Conservation (phyloP, 176 grass and related monocot species). For the Tuctoria greenei region DNA sequence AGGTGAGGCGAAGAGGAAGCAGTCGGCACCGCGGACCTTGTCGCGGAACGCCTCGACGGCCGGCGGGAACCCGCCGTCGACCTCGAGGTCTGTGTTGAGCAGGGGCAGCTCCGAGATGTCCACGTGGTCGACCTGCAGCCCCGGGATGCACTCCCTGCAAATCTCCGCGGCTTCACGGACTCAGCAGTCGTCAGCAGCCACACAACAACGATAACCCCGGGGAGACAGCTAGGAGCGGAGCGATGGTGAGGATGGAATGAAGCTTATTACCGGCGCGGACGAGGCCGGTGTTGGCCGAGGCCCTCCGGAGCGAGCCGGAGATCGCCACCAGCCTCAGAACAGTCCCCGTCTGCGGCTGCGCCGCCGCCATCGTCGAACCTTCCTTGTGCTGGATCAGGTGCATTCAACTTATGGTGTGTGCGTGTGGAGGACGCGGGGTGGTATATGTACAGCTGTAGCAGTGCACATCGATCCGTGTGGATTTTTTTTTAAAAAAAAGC, state of each 20-base stretch:
- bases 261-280: slow-evolving; percentile 58
- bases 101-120: slow-evolving; percentile 73
- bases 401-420: too few relatives aligned
- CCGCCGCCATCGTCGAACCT: not conserved
- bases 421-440: not conserved
- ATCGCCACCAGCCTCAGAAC: slow-evolving; percentile 47
- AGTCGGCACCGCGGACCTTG: slow-evolving; percentile 55
- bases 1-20: slow-evolving; percentile 79
- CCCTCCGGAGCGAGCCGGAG: slow-evolving; percentile 63
- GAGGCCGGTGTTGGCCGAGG: slow-evolving; percentile 59
- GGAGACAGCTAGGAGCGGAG: too few relatives aligned
- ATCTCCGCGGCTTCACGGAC: slow-evolving; percentile 50
- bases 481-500: too few relatives aligned
- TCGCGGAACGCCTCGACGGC: slow-evolving; percentile 69
- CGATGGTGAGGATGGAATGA: too few relatives aligned
- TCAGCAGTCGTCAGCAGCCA: not conserved
- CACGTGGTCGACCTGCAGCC: slow-evolving; percentile 57
- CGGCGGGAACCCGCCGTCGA: slow-evolving; percentile 44
- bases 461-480: too few relatives aligned
- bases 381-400: not conserved
- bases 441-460: not conserved
- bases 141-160: slow-evolving; percentile 62
- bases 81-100: slow-evolving; percentile 88
- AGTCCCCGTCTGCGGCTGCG: too few relatives aligned
- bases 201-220: not conserved